Base-by-base conservation (phyloP, 805 yeast genomes). In the Barnettozyma pratensis region DNA sequence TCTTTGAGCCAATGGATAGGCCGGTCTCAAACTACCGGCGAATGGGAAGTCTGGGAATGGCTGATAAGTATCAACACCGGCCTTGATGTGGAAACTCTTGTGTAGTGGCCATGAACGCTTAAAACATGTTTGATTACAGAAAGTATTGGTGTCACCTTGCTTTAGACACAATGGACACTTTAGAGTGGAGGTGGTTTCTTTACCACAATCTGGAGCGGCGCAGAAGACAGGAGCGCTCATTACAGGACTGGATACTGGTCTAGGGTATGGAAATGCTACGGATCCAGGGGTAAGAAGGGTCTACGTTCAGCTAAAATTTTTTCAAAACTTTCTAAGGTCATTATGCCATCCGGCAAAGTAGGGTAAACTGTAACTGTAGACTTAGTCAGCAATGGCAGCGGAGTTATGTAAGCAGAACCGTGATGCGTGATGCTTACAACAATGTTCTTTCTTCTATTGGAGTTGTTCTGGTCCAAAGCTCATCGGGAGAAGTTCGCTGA, bases 111-210 rank as follows among this genome's bases (percentile, higher is more conserved):
- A 87, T 40, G 79, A 71, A 41, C 84, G 70, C 62, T 85, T 80
- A 71, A 88, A 92, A 67, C 99, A 92, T 1, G 69, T 69, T 55
- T 91, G 96, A 61, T 82, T 77, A 70, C 99, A 94, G 68, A 92
- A 94, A 19, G 75, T 75, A 43, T 79, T 71, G 38, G 74, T 71
- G 44, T 79, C 57, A 12, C 81, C 87, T 51, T 75, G 75, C 62
- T 94, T 91, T 53, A 94, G 69, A 67, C 99, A 94, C 12, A 91
- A 73, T 0, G 99, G 99, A 66, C 99, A 94, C 64, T 90, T 90
- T 55, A 94, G 72, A 39, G 75, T 67, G 25, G 95, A 85, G 4
- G 72, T 72, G 11, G 96, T 90, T 36, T 74, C 77, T 59, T 89
- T 90, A 25, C 94, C 94, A 72, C 99, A 94, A 58, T 80, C 87